A percentile compares a stretch with the other conserved stretches of the same genome.
These are phyloP conservation scores for Dacryopinax primogenitus DNA, from an alignment of 768 basidiomycete genomes.

Conservation along the genomic window DNA sequence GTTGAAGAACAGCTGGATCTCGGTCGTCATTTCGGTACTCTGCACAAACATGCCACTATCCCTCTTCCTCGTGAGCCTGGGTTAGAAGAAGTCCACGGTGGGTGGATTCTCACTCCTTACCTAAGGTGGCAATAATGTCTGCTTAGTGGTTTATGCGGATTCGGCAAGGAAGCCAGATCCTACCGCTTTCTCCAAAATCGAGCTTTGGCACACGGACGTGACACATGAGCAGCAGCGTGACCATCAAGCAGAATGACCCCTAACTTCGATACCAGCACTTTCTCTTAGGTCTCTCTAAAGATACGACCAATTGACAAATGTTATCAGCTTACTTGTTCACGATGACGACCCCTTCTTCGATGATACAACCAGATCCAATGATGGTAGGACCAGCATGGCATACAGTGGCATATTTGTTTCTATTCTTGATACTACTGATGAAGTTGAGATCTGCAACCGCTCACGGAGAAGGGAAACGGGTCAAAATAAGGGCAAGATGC, in stretches of 20 bases:
- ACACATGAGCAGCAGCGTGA: constrained; percentile 49
- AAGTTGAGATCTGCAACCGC: too few species aligned
- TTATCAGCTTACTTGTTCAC: too few species aligned
- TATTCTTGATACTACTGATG: too few species aligned
- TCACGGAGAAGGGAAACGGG: too few species aligned
- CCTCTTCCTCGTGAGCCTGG: constrained; percentile 57
- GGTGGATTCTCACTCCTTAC: constrained; percentile 18
- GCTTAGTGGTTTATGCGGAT: constrained; percentile 60
- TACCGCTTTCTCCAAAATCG: constrained; percentile 54
- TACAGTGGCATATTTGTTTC: too few species aligned
- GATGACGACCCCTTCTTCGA: too few species aligned
- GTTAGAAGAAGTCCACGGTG: constrained; percentile 63
- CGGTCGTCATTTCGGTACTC: constrained; percentile 55
- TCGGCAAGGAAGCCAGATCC: constrained; percentile 44
- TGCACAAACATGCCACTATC: constrained; percentile 75
- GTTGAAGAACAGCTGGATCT: constrained; percentile 61
- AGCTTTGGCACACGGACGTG: constrained; percentile 75
- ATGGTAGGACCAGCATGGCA: too few species aligned
- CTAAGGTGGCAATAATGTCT: constrained; percentile 13
- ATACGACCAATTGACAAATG: too few species aligned
- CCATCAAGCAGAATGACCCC: too few species aligned
- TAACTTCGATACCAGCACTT: constrained; percentile 43
- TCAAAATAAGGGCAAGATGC: background rate
- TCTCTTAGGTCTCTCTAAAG: constrained; percentile 66
- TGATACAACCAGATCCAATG: too few species aligned